Evolutionary conservation across 306 rosid genomes (phyloP), one percentile per base, ranked within the genome.

Genomic region (Luffa acutangula): DNA sequence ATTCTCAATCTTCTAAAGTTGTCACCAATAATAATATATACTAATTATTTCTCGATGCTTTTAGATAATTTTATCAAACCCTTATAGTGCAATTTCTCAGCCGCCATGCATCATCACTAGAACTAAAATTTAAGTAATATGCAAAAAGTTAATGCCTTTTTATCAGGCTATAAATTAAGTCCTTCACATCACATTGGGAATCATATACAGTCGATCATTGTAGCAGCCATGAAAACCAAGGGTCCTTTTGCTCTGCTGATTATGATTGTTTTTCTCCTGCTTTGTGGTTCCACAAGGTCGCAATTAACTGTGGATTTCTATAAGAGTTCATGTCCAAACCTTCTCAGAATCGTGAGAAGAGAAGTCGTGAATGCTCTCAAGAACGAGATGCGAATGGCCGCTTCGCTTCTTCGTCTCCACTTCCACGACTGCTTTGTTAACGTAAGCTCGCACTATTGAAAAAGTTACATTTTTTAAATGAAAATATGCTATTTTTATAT

Each of bases 401-500:
- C 89, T 74, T 95, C 98, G 31, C 84, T 94, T 88, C 81, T 91
- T 82, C 97, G 98, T 12, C 93, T 94, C 74, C 98, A 94, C 80
- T 92, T 94, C 81, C 98, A 94, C 75, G 97, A 94, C 80, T 94
- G 98, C 89, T 94, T 92, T 84, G 97, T 94, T 6, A 91, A 89
- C 8, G 98, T 94, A 70, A 88, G 92, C 81, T 3, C 0, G 4
- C 51, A 6, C 11, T 4, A 9, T 48, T 9, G 0, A 0, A 10
- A 10, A 48, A 48, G 15, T 6, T 1, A 9, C 10, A 10, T 45
- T 1, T 45, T 45, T 45, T 45, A 45, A 45, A 45, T 12, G 2
- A 45, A 25, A 25, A 25, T 25, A 46, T 48, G 52, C 0, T 10
- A 0, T 48, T 11, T 48, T 7, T 54, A 2, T 20, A 2, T 57